Percentiles rank a stretch among this genome's conserved stretches.
phyloP scores from a whole-genome alignment of 192 early-diverging fungal genomes.

The Gigaspora rosea region DNA sequence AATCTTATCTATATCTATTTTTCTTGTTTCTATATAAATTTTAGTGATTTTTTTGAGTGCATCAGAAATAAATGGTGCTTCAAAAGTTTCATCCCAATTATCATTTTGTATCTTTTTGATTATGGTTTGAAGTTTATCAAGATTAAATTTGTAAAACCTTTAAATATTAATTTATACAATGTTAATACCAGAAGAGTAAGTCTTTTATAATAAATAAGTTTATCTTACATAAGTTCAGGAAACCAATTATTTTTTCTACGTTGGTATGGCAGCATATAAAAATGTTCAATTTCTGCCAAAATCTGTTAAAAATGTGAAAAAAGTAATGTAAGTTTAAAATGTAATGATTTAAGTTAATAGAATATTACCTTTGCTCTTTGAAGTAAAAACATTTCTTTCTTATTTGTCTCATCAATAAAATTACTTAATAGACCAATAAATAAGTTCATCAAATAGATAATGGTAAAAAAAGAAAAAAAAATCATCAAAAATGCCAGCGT shows the following conservation, averaged over 20 bases:
- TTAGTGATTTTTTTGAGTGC: too few species aligned
- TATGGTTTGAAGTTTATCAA: not conserved
- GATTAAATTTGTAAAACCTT: not conserved
- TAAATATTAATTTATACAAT: too few species aligned
- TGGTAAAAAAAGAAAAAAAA: not conserved
- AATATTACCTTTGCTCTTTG: constrained; percentile 26
- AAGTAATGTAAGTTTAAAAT: not conserved
- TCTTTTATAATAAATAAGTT: not conserved
- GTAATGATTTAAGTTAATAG: not conserved
- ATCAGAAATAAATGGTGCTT: too few species aligned
- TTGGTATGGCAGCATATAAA: not conserved
- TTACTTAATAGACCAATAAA: not conserved
- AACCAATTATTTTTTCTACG: not conserved
- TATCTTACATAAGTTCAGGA: not conserved
- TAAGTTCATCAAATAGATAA: constrained; percentile 3
- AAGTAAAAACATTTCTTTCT: not conserved
- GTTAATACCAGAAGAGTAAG: not conserved
- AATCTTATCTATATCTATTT: too few species aligned
- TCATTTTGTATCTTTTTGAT: not conserved
- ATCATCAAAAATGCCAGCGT: not conserved
- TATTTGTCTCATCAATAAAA: constrained; percentile 18
- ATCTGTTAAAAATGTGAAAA: not conserved
- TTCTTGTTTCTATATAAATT: too few species aligned
- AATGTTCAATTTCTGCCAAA: not conserved
- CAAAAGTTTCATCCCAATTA: not conserved